Conservation (phyloP, 352 stramenopile species). For the Pythium sukuiense region DNA sequence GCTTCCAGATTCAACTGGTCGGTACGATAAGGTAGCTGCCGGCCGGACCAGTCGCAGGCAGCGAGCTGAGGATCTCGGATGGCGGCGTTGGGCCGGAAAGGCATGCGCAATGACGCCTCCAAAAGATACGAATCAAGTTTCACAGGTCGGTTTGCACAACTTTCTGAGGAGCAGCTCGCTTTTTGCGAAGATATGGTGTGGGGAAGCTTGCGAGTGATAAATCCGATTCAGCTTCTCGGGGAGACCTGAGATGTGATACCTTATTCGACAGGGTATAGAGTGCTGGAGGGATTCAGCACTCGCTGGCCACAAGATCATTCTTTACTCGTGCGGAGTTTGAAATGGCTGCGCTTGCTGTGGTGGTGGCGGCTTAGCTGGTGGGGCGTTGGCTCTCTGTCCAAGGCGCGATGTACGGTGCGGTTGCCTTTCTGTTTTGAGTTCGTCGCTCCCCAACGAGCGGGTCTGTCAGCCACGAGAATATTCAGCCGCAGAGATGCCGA, state of each 20-base stretch:
- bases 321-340: not conserved
- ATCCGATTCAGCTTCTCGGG: not conserved
- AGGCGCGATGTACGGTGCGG: not conserved
- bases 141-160: slow-evolving; percentile 28
- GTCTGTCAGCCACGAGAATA: not conserved
- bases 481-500: not conserved
- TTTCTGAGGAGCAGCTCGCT: not conserved
- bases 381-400: not conserved
- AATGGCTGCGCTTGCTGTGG: slow-evolving; percentile 1
- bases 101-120: slow-evolving; percentile 29
- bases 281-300: not conserved
- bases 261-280: not conserved
- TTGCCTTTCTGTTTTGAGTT: slow-evolving; percentile 7
- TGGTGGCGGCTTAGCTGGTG: not conserved
- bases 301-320: slow-evolving; percentile 4
- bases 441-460: not conserved
- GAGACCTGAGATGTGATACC: not conserved
- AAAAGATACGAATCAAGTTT: slow-evolving; percentile 33
- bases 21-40: not conserved
- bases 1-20: not conserved
- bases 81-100: not conserved
- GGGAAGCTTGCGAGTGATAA: slow-evolving; percentile 12
- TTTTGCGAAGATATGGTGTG: slow-evolving; percentile 18
- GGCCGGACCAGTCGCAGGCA: not conserved
- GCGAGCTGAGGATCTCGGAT: slow-evolving; percentile 1